phyloP scores from a whole-genome alignment of 768 basidiomycete species.

The Leucosporidium creatinivorum region DNA sequence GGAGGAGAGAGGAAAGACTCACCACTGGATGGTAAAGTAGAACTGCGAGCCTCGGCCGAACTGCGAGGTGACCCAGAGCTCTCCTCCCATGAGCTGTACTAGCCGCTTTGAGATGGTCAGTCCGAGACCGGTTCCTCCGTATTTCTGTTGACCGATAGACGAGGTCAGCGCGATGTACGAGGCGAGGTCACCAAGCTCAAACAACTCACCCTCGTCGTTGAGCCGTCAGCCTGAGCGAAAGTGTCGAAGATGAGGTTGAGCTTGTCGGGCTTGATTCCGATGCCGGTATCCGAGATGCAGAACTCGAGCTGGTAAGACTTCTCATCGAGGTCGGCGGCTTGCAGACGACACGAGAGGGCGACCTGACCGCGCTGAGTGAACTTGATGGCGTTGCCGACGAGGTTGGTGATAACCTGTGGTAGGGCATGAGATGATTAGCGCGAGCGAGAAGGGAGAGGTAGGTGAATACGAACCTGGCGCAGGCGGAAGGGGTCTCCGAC shows the following conservation, averaged over 20 bases:
- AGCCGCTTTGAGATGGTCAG: conserved; percentile 91
- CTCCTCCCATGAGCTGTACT: conserved; percentile 93
- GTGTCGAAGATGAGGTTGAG: conserved; percentile 97
- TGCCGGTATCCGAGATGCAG: conserved; percentile 95
- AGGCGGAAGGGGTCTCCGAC: conserved; percentile 93
- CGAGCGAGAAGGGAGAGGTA: not conserved
- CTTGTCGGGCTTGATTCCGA: conserved; percentile 98
- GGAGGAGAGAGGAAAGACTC: not conserved
- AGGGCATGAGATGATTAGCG: no score
- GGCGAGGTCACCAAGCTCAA: no score
- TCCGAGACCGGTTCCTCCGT: conserved; percentile 92
- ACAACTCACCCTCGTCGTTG: conserved; percentile 73
- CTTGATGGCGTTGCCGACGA: conserved; percentile 94
- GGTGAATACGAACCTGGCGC: conserved; percentile 14
- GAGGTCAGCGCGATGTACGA: not conserved
- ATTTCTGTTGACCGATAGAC: conserved; percentile 50
- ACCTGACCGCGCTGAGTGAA: conserved; percentile 76
- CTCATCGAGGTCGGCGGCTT: conserved; percentile 53
- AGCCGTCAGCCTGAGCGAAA: conserved; percentile 97
- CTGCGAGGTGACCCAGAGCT: conserved; percentile 97
- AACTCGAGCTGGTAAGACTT: conserved; percentile 83
- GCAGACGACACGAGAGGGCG: conserved; percentile 70
- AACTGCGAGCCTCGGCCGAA: conserved; percentile 87
- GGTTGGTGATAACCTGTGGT: conserved; percentile 69
- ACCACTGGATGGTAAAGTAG: conserved; percentile 85